phyloP scores from a whole-genome alignment of 2,329 filamentous ascomycete species.

The Colletotrichum eremochloae region DNA sequence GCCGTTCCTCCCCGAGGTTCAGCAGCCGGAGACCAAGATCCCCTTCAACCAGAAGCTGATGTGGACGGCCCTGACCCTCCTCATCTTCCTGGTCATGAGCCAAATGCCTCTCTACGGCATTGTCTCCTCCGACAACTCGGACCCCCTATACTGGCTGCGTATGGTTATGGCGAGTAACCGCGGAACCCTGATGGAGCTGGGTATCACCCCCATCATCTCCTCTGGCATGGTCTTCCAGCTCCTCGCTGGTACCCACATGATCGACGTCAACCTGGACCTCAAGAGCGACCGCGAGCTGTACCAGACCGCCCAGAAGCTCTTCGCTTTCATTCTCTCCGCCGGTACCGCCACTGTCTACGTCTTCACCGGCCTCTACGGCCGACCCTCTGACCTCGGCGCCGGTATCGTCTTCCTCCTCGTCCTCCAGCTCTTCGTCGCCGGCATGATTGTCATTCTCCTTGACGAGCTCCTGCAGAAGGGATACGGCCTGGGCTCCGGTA shows the following conservation, averaged over 20 bases:
- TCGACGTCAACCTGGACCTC: constrained; percentile 99
- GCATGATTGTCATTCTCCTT: constrained; percentile 98
- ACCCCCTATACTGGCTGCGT: constrained; percentile 98
- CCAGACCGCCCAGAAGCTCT: constrained; percentile 99
- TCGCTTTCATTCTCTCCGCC: constrained; percentile 97
- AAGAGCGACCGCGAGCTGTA: constrained; percentile 99
- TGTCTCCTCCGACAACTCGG: constrained; percentile 97
- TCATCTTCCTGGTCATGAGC: constrained; percentile 99
- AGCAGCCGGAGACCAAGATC: constrained; percentile 97
- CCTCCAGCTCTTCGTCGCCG: constrained; percentile 96
- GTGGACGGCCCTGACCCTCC: constrained; percentile 93
- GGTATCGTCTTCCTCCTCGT: constrained; percentile 99
- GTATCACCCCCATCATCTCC: constrained; percentile 98
- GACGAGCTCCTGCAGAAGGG: constrained; percentile 99
- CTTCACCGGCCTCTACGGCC: constrained; percentile 97
- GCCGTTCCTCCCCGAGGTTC: constrained; percentile 99
- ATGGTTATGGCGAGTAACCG: constrained; percentile 99
- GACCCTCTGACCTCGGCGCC: constrained; percentile 94
- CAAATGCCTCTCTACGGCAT: constrained; percentile 99
- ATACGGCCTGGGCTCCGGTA: constrained; percentile 97
- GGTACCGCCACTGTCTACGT: constrained; percentile 98
- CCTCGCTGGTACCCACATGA: constrained; percentile 98
- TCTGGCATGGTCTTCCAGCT: constrained; percentile 99
- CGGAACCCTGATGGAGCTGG: constrained; percentile 94
- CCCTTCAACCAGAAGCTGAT: constrained; percentile 99